Evolutionary conservation across 495 filamentous ascomycete species (phyloP), one percentile per base, ranked within the genome.

Genomic region (Podospora pseudoanserina): DNA sequence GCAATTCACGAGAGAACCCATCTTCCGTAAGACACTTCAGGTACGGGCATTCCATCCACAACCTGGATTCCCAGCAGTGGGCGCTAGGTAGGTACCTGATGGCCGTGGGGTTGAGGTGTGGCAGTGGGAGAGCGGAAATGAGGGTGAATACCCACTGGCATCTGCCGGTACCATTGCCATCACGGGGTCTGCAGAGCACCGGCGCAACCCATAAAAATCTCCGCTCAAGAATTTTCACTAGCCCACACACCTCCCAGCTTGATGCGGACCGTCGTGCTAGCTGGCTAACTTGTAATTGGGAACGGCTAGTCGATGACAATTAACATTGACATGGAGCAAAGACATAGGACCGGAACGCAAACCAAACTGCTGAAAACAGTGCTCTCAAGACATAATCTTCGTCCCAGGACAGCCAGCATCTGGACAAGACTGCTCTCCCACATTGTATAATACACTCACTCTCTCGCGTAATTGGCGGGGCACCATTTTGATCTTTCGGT

Each of bases 161-260:
- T 63, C 32, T 39, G 61, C 61, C 61, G 61, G 32, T 19, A 63
- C 61, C 61, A 34, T 63, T 63, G 61, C 61, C 61, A 63, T 63
- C 61, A 53, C 61, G 61, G 20, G 61, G 61, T 19, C 61, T 63
- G 32, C 27, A 49, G 18, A 28, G 30, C 34, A 32, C 61, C 20
- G 16, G 30, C 61, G 61, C 61, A 28, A 53, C 30, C 61, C 61
- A 49, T 32, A 20, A 63, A 63, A 63, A 19, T 63, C 28, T 49
- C 61, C 61, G 61, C 61, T 32, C 20, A 44, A 32, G 61, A 49
- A 63, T 49, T 39, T 63, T 32, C 28, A 28, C 34, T 32, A 32
- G 27, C 30, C 28, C 18, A 28, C 18, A 32, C 30, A 56, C 19
- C 11, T 58, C 60, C 5, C 18, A 63, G 27, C 15, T 34, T 26